phyloP scores from a whole-genome alignment of 176 grass and related monocot species.

The Aegilops bicornis region DNA sequence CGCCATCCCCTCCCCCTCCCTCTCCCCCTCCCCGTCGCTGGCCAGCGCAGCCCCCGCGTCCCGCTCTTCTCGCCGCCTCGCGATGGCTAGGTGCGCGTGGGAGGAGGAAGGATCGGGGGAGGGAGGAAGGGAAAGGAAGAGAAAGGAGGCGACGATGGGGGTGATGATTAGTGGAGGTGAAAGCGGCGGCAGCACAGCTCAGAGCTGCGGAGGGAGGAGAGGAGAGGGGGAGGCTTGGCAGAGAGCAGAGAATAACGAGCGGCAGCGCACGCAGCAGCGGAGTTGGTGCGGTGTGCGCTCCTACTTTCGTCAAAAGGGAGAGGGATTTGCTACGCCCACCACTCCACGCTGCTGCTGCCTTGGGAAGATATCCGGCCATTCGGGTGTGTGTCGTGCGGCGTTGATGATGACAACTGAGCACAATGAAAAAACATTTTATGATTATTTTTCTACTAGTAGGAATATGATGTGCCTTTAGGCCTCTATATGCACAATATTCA shows the following conservation, averaged over 20 bases:
- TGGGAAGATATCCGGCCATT: background rate
- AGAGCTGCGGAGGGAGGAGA: constrained; percentile 21
- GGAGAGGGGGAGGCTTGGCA: background rate
- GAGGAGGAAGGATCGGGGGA: constrained; percentile 15
- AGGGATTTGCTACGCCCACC: constrained; percentile 25
- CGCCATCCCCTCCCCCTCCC: constrained; percentile 41
- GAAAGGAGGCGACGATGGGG: background rate
- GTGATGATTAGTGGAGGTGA: constrained; percentile 34
- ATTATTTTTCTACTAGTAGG: too few species aligned
- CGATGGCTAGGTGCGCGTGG: background rate
- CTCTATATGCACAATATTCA: too few species aligned
- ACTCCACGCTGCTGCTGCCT: background rate
- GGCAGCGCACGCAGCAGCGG: constrained; percentile 29
- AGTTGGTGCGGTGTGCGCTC: constrained; percentile 46
- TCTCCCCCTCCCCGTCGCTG: constrained; percentile 29
- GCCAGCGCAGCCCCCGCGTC: background rate
- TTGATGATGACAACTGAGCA: background rate
- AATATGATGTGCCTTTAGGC: too few species aligned
- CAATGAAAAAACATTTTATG: too few species aligned
- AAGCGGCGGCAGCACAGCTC: constrained; percentile 43
- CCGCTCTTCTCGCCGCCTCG: background rate
- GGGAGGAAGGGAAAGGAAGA: background rate
- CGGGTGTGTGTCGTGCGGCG: too few species aligned
- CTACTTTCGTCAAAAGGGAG: constrained; percentile 25
- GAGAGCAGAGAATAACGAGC: constrained; percentile 41